These are phyloP conservation scores for Lepidium aucheri DNA, from an alignment of 345 rosid species.

Conservation along the genomic window DNA sequence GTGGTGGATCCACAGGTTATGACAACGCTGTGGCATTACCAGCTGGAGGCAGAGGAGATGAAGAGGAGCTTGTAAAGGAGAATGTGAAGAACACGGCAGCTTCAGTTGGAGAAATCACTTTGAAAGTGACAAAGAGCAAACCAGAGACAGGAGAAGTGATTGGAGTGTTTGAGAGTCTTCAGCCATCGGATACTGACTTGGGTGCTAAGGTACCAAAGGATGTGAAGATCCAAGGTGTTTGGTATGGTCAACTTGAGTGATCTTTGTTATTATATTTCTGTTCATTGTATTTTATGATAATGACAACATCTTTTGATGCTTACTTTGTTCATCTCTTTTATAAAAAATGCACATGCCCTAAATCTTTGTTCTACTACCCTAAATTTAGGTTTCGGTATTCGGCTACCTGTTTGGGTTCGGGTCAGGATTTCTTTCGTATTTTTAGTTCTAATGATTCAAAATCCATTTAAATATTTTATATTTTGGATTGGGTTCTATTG, in stretches of 20 bases:
- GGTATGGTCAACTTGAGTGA: slow-evolving; percentile 95
- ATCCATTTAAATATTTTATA: too few relatives aligned
- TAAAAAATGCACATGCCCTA: slow-evolving; percentile 10
- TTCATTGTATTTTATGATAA: slow-evolving; percentile 15
- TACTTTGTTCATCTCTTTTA: background rate
- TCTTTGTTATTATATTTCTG: slow-evolving; percentile 12
- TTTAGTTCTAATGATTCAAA: too few relatives aligned
- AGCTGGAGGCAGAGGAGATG: slow-evolving; percentile 77
- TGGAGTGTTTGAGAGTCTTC: slow-evolving; percentile 91
- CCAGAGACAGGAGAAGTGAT: slow-evolving; percentile 91
- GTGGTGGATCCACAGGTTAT: slow-evolving; percentile 90
- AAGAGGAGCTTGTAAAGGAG: slow-evolving; percentile 80
- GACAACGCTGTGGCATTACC: slow-evolving; percentile 90
- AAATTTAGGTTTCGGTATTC: too few relatives aligned
- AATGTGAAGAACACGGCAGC: slow-evolving; percentile 62
- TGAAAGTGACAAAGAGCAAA: slow-evolving; percentile 72
- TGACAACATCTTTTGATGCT: slow-evolving; percentile 15
- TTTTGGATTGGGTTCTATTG: too few relatives aligned
- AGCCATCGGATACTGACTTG: slow-evolving; percentile 98
- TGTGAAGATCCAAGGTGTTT: slow-evolving; percentile 86
- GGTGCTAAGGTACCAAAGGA: slow-evolving; percentile 96
- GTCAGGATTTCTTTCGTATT: too few relatives aligned
- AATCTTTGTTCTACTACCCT: background rate
- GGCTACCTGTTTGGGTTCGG: too few relatives aligned
- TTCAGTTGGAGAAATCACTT: slow-evolving; percentile 73